These are phyloP conservation scores for Russula abietina DNA, from an alignment of 768 basidiomycete genomes.

Conservation along the genomic window DNA sequence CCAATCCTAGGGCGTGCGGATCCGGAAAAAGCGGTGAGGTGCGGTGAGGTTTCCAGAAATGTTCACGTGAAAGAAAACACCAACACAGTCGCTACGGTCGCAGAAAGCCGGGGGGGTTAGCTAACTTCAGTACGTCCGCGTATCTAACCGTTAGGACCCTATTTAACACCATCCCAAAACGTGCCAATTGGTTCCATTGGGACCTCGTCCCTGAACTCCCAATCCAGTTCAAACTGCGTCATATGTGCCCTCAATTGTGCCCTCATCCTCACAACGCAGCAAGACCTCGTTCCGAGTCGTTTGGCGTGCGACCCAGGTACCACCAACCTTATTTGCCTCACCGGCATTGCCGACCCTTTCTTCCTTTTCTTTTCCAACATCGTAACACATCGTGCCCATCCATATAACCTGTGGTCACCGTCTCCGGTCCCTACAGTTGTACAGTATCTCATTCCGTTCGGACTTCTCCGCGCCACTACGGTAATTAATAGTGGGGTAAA, in stretches of 20 bases:
- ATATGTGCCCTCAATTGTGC: slow-evolving; percentile 10
- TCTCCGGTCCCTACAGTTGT: too few species aligned
- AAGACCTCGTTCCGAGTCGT: neutral
- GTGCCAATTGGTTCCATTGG: neutral
- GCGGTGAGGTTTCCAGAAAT: neutral
- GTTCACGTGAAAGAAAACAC: too few species aligned
- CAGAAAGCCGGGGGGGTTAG: neutral
- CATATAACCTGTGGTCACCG: too few species aligned
- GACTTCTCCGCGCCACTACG: neutral
- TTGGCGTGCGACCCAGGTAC: slow-evolving; percentile 8
- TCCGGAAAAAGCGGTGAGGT: neutral
- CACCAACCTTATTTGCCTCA: slow-evolving; percentile 3
- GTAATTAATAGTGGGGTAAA: neutral
- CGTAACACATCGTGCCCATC: too few species aligned
- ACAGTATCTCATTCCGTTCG: neutral
- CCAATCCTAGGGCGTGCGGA: neutral
- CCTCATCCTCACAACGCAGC: neutral
- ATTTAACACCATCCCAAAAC: neutral
- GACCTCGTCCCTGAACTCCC: neutral
- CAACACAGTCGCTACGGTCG: neutral
- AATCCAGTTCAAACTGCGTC: slow-evolving; percentile 4
- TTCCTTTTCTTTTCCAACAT: neutral
- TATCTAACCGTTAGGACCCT: slow-evolving; percentile 6
- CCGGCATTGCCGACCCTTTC: neutral
- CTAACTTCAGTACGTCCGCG: slow-evolving; percentile 1